Evolutionary conservation across 129 eudicot species (phyloP).

Genomic region (Tanacetum coccineum): DNA sequence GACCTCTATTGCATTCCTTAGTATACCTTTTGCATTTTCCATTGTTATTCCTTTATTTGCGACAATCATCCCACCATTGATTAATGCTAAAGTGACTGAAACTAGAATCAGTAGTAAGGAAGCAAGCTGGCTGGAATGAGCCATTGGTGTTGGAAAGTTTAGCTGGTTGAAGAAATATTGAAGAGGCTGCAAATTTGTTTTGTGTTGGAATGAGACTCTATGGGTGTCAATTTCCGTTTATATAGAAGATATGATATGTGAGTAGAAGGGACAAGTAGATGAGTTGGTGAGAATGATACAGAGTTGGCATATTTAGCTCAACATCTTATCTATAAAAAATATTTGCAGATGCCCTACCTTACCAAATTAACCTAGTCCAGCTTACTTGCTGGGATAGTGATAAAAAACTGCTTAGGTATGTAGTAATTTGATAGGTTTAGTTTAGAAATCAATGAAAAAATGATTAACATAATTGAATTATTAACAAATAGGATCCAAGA

Average conservation of each 20-base stretch:
- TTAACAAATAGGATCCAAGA: too few species aligned
- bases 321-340: constrained; percentile 10
- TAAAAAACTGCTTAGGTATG: neutral
- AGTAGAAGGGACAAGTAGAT: neutral
- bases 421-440: too few species aligned
- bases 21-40: too few species aligned
- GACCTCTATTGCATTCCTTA: too few species aligned
- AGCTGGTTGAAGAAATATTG: neutral
- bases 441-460: too few species aligned
- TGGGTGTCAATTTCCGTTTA: constrained; percentile 8
- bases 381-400: neutral
- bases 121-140: constrained; percentile 9
- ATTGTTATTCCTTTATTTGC: too few species aligned
- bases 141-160: constrained; percentile 20
- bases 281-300: constrained; percentile 3
- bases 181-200: neutral
- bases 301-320: constrained; percentile 15
- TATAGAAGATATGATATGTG: constrained; percentile 10
- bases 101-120: constrained; percentile 16
- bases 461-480: too few species aligned
- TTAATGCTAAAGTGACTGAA: constrained; percentile 18
- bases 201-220: constrained; percentile 2
- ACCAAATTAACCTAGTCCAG: neutral
- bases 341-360: neutral
- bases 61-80: neutral